Base-by-base conservation (phyloP, 2,329 filamentous ascomycete species). In the Camptophora hylomeconis region DNA sequence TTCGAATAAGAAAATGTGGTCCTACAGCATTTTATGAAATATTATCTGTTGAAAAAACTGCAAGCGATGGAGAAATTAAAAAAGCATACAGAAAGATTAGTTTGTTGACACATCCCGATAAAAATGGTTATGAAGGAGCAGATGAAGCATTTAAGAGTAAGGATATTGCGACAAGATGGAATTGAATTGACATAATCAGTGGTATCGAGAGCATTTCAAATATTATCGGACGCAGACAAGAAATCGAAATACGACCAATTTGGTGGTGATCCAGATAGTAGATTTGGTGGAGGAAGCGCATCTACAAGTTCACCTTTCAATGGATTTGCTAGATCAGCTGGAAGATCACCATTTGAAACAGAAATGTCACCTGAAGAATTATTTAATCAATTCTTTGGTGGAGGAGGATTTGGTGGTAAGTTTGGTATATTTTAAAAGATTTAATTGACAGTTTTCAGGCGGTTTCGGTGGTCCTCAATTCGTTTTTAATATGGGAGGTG, bases 21-120 rank as follows among this genome's bases (percentile, higher is more conserved):
- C 62, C 80, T 13, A 94, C 84, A 3, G 82, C 82, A 11, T 98
- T 92, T 57, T 98, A 98, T 62, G 89, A 95, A 53, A 95, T 98
- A 44, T 61, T 98, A 17, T 75, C 75, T 13, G 58, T 94, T 26
- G 69, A 77, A 45, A 63, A 65, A 39, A 74, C 78, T 38, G 57
- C 62, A 27, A 73, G 73, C 26, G 87, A 95, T 45, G 57, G 65
- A 38, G 87, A 95, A 48, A 84, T 98, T 52, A 98, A 95, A 57
- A 95, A 95, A 63, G 87, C 89, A 5, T 98, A 98, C 60, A 73
- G 87, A 49, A 95, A 93, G 60, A 69, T 92, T 52, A 89, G 80
- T 51, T 63, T 98, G 47, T 67, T 95, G 49, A 98, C 89, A 35
- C 89, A 98, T 64, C 89, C 89, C 39, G 89, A 98, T 65, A 98